Percentiles rank a stretch among this genome's conserved stretches.
Evolutionary conservation across 768 basidiomycete species (phyloP).

Genomic region (Chlorophyllum brunneum): DNA sequence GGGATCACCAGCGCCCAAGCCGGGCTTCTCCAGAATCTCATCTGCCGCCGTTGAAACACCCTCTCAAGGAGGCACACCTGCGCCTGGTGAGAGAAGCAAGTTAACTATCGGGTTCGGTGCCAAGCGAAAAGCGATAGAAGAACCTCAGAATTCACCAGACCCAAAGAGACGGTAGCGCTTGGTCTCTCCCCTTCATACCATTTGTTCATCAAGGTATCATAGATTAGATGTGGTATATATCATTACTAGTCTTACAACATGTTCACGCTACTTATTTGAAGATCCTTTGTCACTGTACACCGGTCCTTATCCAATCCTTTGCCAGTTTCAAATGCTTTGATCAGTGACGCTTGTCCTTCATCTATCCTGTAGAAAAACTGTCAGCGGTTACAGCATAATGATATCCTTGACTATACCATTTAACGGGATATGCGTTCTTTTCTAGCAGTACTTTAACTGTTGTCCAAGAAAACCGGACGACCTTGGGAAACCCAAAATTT

Average conservation of each 20-base stretch:
- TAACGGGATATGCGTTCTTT: conserved; percentile 69
- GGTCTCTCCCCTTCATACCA: not conserved
- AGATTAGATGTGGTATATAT: conserved; percentile 6
- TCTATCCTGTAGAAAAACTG: conserved; percentile 57
- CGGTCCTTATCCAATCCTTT: conserved; percentile 76
- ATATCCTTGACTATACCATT: conserved; percentile 58
- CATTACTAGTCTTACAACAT: conserved; percentile 48
- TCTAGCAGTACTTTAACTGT: conserved; percentile 86
- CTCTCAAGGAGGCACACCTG: conserved; percentile 53
- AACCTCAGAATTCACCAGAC: conserved; percentile 62
- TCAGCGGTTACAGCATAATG: not conserved
- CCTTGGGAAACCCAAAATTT: conserved; percentile 87
- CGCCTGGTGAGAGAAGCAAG: conserved; percentile 62
- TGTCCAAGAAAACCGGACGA: conserved; percentile 94
- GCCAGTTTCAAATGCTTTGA: conserved; percentile 69
- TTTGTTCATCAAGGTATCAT: not conserved
- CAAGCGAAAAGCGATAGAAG: conserved; percentile 78
- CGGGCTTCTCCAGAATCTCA: conserved; percentile 76
- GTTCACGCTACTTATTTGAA: conserved; percentile 67
- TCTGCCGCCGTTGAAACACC: conserved; percentile 49
- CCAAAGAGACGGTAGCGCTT: conserved; percentile 47
- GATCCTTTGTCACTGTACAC: conserved; percentile 65
- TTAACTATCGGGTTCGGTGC: conserved; percentile 73
- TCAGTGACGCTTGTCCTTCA: conserved; percentile 73
- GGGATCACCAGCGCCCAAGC: conserved; percentile 63